Conservation (phyloP, 108 stramenopile genomes). For the Pinguiococcus pyrenoidosus region DNA sequence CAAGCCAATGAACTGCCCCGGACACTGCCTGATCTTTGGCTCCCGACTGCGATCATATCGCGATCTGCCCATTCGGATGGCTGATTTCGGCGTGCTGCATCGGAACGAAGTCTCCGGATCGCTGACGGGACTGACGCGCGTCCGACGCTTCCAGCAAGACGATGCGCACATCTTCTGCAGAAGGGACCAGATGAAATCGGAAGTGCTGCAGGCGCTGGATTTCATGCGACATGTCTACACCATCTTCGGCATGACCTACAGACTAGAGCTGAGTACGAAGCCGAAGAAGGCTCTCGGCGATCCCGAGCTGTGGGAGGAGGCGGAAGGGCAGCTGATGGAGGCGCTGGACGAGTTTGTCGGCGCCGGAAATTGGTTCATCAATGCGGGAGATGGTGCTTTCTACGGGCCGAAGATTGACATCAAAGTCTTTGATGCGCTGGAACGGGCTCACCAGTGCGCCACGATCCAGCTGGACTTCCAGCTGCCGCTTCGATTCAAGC, state of each 20-base stretch:
- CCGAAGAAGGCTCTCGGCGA: constrained; percentile 97
- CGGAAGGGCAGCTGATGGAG: constrained; percentile 63
- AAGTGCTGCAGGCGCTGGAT: constrained; percentile 75
- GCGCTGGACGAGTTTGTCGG: constrained; percentile 89
- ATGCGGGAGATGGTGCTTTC: constrained; percentile 98
- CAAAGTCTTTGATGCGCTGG: constrained; percentile 99
- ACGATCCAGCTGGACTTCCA: constrained; percentile 99
- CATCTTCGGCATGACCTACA: constrained; percentile 96
- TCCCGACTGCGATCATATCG: constrained; percentile 76
- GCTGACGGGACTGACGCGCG: constrained; percentile 91
- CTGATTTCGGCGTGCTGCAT: constrained; percentile 98
- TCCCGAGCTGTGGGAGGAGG: constrained; percentile 75
- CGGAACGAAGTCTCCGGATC: constrained; percentile 93
- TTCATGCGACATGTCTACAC: constrained; percentile 95
- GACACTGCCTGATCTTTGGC: constrained; percentile 96
- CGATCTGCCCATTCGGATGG: constrained; percentile 88
- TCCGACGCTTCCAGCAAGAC: constrained; percentile 97
- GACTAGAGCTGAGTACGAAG: constrained; percentile 89
- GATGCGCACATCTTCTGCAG: constrained; percentile 96
- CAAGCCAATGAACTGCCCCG: constrained; percentile 99
- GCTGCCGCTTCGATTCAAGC: constrained; percentile 93
- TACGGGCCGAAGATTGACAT: constrained; percentile 99
- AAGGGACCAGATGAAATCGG: constrained; percentile 84
- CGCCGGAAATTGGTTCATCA: constrained; percentile 81
- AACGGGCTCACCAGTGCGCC: constrained; percentile 97